phyloP scores from a whole-genome alignment of 345 rosid genomes.

The Capsella bursapastoris region DNA sequence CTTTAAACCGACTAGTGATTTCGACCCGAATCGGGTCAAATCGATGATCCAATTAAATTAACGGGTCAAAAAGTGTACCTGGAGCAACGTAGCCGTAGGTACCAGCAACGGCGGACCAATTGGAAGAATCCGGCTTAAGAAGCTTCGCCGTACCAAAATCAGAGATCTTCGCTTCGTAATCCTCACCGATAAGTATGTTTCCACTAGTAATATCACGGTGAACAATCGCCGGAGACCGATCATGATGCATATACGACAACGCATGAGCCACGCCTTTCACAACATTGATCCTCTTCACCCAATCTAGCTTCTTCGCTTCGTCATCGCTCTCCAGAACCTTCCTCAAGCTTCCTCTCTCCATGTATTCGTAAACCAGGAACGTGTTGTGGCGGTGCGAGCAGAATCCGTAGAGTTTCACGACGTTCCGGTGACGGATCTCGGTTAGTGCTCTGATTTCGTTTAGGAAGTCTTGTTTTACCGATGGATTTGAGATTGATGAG shows the following conservation, averaged over 20 bases:
- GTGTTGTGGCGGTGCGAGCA: conserved; percentile 40
- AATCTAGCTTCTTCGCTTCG: conserved; percentile 42
- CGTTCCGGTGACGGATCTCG: conserved; percentile 51
- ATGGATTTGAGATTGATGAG: conserved; percentile 37
- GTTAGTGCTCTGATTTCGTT: conserved; percentile 51
- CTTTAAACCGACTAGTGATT: background rate
- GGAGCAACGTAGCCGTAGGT: conserved; percentile 62
- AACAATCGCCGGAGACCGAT: conserved; percentile 47
- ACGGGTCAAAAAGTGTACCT: conserved; percentile 38
- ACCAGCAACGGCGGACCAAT: conserved; percentile 54
- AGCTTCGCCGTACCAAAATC: conserved; percentile 56
- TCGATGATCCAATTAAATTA: conserved; percentile 1
- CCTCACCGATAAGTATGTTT: conserved; percentile 42
- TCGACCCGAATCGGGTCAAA: background rate
- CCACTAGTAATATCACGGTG: conserved; percentile 55
- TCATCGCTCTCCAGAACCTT: conserved; percentile 35
- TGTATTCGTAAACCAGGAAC: conserved; percentile 48
- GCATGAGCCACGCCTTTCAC: conserved; percentile 56
- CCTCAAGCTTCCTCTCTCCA: conserved; percentile 51
- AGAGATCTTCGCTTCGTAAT: conserved; percentile 52
- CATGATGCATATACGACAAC: conserved; percentile 57
- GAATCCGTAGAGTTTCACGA: conserved; percentile 54
- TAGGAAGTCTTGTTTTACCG: conserved; percentile 41
- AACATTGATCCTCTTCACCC: conserved; percentile 47
- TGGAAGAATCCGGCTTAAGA: conserved; percentile 46